These are phyloP conservation scores for Ascochyta pisi DNA, from an alignment of 2,329 filamentous ascomycete genomes.

Conservation along the genomic window DNA sequence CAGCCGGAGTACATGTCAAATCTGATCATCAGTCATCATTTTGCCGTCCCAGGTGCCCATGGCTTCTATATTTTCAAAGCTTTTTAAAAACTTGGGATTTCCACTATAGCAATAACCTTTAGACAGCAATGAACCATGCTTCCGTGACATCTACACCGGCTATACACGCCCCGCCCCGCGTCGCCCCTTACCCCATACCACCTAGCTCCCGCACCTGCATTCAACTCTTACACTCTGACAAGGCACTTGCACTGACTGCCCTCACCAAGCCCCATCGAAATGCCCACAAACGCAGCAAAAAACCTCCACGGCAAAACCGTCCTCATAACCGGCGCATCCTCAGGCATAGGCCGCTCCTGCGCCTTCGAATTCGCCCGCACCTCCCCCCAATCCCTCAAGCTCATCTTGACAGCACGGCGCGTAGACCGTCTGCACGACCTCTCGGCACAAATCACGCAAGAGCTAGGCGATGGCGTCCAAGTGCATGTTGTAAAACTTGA, in stretches of 20 bases:
- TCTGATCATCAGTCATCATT: no score
- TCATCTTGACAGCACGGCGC: slow-evolving; percentile 84
- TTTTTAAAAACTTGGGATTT: neutral
- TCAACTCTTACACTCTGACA: neutral
- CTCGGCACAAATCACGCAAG: slow-evolving; percentile 73
- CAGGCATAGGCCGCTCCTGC: slow-evolving; percentile 81
- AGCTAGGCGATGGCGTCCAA: slow-evolving; percentile 69
- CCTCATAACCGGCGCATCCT: slow-evolving; percentile 87
- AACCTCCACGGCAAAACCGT: slow-evolving; percentile 91
- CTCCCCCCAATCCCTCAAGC: slow-evolving; percentile 73
- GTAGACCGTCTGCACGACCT: slow-evolving; percentile 76
- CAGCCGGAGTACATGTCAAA: no score
- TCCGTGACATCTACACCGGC: neutral
- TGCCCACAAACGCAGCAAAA: slow-evolving; percentile 59
- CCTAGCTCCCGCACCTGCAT: neutral
- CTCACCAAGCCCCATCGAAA: neutral
- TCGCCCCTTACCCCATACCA: neutral
- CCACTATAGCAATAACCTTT: no score
- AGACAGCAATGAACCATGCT: neutral
- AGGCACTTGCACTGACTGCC: neutral
- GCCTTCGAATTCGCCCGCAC: slow-evolving; percentile 91
- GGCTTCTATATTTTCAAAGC: no score
- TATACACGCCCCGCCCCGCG: slow-evolving; percentile 8
- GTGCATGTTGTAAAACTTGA: slow-evolving; percentile 82
- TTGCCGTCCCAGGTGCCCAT: no score